These are phyloP conservation scores for Mucor indicus DNA, from an alignment of 371 early-diverging fungal species.

Conservation along the genomic window DNA sequence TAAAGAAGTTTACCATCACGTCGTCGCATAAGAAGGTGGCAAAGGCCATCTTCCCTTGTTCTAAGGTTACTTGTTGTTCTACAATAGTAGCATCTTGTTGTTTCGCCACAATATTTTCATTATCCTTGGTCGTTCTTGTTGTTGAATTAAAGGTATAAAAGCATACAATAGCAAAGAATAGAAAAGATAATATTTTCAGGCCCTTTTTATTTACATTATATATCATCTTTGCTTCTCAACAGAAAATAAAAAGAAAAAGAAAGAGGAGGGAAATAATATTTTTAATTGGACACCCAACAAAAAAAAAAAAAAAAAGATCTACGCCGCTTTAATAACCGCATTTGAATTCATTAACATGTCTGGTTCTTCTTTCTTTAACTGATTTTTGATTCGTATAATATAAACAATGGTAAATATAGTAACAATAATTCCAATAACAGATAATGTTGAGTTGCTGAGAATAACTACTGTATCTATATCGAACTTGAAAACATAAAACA, in stretches of 20 bases:
- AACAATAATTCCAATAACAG: slow-evolving; percentile 26
- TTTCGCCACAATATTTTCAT: not conserved
- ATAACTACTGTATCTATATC: slow-evolving; percentile 39
- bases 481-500: slow-evolving; percentile 38
- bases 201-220: slow-evolving; percentile 12
- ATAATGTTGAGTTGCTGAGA: slow-evolving; percentile 30
- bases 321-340: slow-evolving; percentile 5
- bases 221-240: not conserved
- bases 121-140: too few relatives aligned
- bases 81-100: not conserved
- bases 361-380: slow-evolving; percentile 24
- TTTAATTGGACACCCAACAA: too few relatives aligned
- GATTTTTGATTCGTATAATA: slow-evolving; percentile 21
- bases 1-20: slow-evolving; percentile 22
- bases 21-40: slow-evolving; percentile 39
- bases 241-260: not conserved
- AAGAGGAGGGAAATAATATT: not conserved
- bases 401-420: slow-evolving; percentile 27
- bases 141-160: not conserved
- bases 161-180: not conserved
- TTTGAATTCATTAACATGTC: slow-evolving; percentile 16
- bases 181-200: not conserved
- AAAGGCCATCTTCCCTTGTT: slow-evolving; percentile 15
- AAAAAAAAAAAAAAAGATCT: not conserved
- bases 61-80: not conserved